These are phyloP conservation scores for Glomus cerebriforme DNA, from an alignment of 192 early-diverging fungal species.

Conservation along the genomic window DNA sequence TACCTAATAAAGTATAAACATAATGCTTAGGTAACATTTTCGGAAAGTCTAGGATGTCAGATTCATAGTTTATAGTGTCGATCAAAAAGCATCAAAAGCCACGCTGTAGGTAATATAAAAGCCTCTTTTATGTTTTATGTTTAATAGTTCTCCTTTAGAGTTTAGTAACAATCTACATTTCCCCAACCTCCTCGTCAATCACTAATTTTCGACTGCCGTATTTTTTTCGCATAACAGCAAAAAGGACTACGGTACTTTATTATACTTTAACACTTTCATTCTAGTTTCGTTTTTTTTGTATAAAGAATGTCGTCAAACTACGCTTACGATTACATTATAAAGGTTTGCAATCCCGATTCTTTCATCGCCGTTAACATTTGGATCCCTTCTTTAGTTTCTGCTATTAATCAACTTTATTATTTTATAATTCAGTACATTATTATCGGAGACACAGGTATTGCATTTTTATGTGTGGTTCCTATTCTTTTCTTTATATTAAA, in stretches of 20 bases:
- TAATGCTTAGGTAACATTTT: no score
- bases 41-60: no score
- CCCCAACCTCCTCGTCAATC: background rate
- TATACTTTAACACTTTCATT: slow-evolving; percentile 17
- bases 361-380: background rate
- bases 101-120: background rate
- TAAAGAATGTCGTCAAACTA: slow-evolving; percentile 43
- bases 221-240: background rate
- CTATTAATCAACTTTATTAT: background rate
- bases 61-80: background rate
- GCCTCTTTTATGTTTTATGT: no score
- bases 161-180: background rate
- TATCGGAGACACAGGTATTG: slow-evolving; percentile 76
- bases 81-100: background rate
- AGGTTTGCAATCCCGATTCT: slow-evolving; percentile 37
- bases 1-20: no score
- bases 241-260: background rate
- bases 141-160: background rate
- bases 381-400: background rate
- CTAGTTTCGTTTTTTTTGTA: background rate
- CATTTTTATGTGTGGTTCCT: background rate
- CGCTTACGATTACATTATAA: slow-evolving; percentile 66
- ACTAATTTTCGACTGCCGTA: background rate
- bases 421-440: slow-evolving; percentile 69
- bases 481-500: background rate